These are phyloP conservation scores for Ajuga chamaepitys DNA, from an alignment of 257 asterid species.

Conservation along the genomic window DNA sequence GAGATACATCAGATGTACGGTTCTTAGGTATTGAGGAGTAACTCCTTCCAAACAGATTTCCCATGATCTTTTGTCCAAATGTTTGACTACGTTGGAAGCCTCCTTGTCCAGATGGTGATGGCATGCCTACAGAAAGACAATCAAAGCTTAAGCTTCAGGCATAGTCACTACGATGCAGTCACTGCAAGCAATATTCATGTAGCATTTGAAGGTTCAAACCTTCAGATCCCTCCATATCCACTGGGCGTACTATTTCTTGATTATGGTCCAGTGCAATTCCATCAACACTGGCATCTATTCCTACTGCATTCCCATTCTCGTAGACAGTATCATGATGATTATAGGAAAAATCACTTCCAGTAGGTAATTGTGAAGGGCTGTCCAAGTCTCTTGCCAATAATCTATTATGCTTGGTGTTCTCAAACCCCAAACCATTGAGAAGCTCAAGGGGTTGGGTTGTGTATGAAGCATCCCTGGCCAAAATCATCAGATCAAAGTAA, in stretches of 20 bases:
- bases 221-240: constrained; percentile 73
- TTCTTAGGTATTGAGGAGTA: constrained; percentile 68
- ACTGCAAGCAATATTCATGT: background rate
- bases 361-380: constrained; percentile 27
- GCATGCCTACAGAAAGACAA: constrained; percentile 42
- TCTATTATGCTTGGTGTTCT: constrained; percentile 47
- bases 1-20: constrained; percentile 40
- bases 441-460: constrained; percentile 98
- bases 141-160: background rate
- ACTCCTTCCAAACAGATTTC: constrained; percentile 68
- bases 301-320: constrained; percentile 45
- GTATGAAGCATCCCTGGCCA: constrained; percentile 86
- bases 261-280: constrained; percentile 34
- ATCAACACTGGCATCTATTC: constrained; percentile 27
- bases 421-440: constrained; percentile 79
- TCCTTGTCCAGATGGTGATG: constrained; percentile 85
- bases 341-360: constrained; percentile 28
- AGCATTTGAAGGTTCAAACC: constrained; percentile 39
- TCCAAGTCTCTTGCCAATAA: constrained; percentile 41
- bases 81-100: constrained; percentile 83
- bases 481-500: constrained; percentile 19
- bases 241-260: constrained; percentile 38
- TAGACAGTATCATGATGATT: constrained; percentile 26
- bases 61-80: constrained; percentile 92
- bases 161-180: background rate